These are phyloP conservation scores for Ustilago hordei DNA, from an alignment of 1,284 basidiomycete species.

Conservation along the genomic window DNA sequence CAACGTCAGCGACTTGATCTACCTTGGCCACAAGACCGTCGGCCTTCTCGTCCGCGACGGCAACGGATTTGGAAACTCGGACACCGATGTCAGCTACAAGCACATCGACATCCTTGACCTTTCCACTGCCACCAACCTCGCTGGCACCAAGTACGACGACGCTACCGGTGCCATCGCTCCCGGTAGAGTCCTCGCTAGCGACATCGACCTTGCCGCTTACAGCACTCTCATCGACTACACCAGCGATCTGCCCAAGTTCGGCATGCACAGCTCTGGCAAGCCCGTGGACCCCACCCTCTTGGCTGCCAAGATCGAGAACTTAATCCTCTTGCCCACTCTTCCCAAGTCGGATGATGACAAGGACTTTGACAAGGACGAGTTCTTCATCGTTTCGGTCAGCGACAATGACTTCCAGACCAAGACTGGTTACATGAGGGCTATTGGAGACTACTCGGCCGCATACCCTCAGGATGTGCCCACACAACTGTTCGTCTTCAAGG, in stretches of 20 bases:
- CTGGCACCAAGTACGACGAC: conserved; percentile 75
- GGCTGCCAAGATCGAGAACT: conserved; percentile 78
- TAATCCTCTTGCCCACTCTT: conserved; percentile 75
- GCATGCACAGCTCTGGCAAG: conserved; percentile 72
- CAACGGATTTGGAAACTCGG: conserved; percentile 75
- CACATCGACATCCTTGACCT: conserved; percentile 70
- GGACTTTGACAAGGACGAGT: conserved; percentile 72
- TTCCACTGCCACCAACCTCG: conserved; percentile 78
- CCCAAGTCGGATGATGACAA: conserved; percentile 72
- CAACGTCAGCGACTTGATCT: conserved; percentile 75
- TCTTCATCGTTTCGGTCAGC: conserved; percentile 76
- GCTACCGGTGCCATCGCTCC: conserved; percentile 74
- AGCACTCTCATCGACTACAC: conserved; percentile 73
- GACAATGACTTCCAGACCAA: conserved; percentile 79
- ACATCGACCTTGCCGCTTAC: conserved; percentile 74
- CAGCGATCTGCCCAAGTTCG: conserved; percentile 75
- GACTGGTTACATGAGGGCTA: conserved; percentile 72
- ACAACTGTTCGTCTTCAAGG: conserved; percentile 77
- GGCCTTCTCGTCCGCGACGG: conserved; percentile 75
- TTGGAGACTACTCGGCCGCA: conserved; percentile 48
- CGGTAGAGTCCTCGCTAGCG: conserved; percentile 73
- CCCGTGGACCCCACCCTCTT: conserved; percentile 73
- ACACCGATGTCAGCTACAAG: conserved; percentile 73
- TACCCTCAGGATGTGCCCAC: conserved; percentile 72
- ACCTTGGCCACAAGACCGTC: conserved; percentile 70